Base-by-base conservation (phyloP, 306 rosid genomes). In the Rosa lucieae region DNA sequence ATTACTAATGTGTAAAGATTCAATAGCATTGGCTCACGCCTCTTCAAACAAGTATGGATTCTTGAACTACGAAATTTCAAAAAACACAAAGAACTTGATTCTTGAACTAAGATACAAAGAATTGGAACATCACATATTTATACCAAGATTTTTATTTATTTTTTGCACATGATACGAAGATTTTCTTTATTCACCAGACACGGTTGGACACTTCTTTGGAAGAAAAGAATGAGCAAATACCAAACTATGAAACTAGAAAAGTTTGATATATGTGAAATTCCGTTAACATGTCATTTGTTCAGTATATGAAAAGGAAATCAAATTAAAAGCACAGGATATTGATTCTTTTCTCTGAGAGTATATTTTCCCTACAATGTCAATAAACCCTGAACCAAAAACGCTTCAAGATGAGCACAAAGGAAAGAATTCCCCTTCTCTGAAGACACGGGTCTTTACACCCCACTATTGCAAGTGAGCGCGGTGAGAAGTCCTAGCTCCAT, bases 401-500 rank as follows among this genome's bases (percentile, higher is more conserved):
- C 56, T 46, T 46, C 35, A 21, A 46, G 52, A 70, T 70, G 56
- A 46, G 74, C 29, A 70, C 2, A 39, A 18, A 40, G 51, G 51
- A 70, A 70, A 2, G 39, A 21, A 70, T 44, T 0, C 74, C 52
- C 56, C 13, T 5, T 5, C 3, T 9, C 59, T 3, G 5, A 29
- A 15, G 56, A 72, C 0, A 70, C 44, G 13, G 5, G 11, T 17
- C 48, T 4, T 17, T 18, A 10, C 47, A 18, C 13, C 79, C 61
- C 66, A 14, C 8, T 32, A 10, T 32, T 43, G 52, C 32, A 10
- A 11, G 5, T 3, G 9, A n/a, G 78, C 18, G 70, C 18, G 4
- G 49, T 61, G 78, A 10, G 39, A 48, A 62, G 61, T 76, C 61
- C 79, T 5, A 32, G 37, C 61, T 48, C 79, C 72, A 35, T 10